A percentile compares a stretch with the other conserved stretches of the same genome.
Evolutionary conservation across 768 basidiomycete species (phyloP).

Genomic region (Mycena venus): DNA sequence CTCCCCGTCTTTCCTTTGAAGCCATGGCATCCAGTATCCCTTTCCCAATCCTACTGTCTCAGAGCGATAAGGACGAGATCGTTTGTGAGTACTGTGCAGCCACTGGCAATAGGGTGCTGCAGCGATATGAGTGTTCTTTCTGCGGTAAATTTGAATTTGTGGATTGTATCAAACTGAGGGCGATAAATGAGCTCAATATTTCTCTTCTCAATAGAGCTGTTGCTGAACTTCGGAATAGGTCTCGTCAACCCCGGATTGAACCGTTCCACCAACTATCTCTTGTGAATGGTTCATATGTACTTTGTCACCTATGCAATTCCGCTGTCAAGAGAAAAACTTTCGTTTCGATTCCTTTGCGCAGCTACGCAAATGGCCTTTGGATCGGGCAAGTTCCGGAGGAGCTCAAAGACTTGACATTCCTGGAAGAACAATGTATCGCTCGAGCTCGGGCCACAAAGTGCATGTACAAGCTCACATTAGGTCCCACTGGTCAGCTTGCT

Average conservation of each 20-base stretch:
- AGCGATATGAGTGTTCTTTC: no score
- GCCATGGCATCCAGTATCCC: no score
- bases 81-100: no score
- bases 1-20: not conserved
- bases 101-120: no score
- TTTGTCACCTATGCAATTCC: conserved; percentile 14
- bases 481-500: conserved; percentile 35
- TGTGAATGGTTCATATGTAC: conserved; percentile 1
- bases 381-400: conserved; percentile 30
- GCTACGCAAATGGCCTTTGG: conserved; percentile 40
- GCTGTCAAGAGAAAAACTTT: conserved; percentile 22
- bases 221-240: no score
- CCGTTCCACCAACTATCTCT: conserved; percentile 2
- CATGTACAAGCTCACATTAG: no score
- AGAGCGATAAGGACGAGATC: conserved; percentile 14
- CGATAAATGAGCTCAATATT: conserved; percentile 16
- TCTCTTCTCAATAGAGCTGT: no score
- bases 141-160: conserved; percentile 11
- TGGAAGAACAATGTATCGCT: conserved; percentile 39
- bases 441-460: no score
- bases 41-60: conserved; percentile 3
- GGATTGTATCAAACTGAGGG: not conserved
- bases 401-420: conserved; percentile 27
- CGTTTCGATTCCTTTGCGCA: conserved; percentile 28
- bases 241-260: no score